phyloP scores from a whole-genome alignment of 148 eudicot genomes.

The Selenicereus undatus region DNA sequence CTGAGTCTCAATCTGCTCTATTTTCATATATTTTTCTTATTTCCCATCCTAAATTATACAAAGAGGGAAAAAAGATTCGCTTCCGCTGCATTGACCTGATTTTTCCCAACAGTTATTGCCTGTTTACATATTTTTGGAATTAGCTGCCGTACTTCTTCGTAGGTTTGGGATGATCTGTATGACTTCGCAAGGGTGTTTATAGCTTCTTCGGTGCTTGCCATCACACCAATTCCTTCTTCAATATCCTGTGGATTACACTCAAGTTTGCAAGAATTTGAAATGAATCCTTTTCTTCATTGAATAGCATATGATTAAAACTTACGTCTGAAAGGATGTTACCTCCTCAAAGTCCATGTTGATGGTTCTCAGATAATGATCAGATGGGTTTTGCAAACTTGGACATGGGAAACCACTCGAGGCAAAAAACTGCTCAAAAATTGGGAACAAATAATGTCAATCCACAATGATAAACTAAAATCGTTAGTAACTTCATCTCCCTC shows the following conservation, averaged over 20 bases:
- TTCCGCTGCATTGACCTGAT: too few species aligned
- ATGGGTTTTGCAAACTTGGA: background rate
- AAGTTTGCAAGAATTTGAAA: background rate
- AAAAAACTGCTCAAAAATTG: background rate
- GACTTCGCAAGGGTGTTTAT: constrained; percentile 32
- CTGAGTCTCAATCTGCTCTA: too few species aligned
- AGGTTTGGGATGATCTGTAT: constrained; percentile 36
- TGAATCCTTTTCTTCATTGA: background rate
- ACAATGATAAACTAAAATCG: background rate
- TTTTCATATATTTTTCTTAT: too few species aligned
- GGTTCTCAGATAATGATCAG: background rate
- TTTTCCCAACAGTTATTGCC: constrained; percentile 15
- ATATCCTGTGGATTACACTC: constrained; percentile 30
- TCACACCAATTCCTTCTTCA: too few species aligned
- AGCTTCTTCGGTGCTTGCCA: constrained; percentile 29
- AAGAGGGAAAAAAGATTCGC: too few species aligned
- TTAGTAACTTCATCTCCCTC: too few species aligned
- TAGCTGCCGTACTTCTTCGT: constrained; percentile 27
- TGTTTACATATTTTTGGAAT: constrained; percentile 30
- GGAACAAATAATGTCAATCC: background rate
- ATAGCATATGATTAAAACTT: too few species aligned
- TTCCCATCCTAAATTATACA: too few species aligned
- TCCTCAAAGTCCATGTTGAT: background rate
- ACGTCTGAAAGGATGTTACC: background rate
- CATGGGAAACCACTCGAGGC: background rate